Evolutionary conservation across 306 rosid species (phyloP).

Genomic region (Glycine soja): DNA sequence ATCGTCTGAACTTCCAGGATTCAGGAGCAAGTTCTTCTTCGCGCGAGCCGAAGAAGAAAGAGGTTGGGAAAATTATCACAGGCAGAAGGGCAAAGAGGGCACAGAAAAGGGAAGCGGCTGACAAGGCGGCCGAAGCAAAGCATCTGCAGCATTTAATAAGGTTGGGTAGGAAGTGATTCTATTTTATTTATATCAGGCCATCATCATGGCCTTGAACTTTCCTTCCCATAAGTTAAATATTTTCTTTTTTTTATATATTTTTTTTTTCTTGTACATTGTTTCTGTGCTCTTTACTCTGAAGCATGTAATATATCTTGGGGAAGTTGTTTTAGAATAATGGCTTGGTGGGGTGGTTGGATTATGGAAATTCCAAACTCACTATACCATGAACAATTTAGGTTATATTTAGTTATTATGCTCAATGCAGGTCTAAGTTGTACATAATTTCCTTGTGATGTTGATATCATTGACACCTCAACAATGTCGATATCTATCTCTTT

Average conservation of each 20-base stretch:
- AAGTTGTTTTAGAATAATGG: conserved; percentile 55
- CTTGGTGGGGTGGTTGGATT: conserved; percentile 42
- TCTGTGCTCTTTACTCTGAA: conserved; percentile 17
- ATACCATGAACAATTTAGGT: conserved; percentile 46
- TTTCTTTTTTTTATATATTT: not conserved
- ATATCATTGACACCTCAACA: not conserved
- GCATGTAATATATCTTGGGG: conserved; percentile 37
- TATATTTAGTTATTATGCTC: conserved; percentile 16
- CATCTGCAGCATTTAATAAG: conserved; percentile 75
- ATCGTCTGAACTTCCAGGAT: conserved; percentile 55
- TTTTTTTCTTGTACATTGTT: conserved; percentile 47
- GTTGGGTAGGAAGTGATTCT: conserved; percentile 66
- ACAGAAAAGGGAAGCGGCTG: conserved; percentile 84
- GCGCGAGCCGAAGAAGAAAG: conserved; percentile 62
- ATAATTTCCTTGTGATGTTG: conserved; percentile 41
- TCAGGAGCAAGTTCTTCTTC: conserved; percentile 76
- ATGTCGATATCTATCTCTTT: no score
- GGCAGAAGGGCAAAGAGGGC: conserved; percentile 93
- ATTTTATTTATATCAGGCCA: conserved; percentile 9
- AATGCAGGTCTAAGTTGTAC: conserved; percentile 45
- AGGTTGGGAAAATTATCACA: conserved; percentile 46
- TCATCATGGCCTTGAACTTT: conserved; percentile 7
- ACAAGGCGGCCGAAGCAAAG: conserved; percentile 83
- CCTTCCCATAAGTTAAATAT: conserved; percentile 22
- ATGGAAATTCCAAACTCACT: conserved; percentile 30